phyloP scores from a whole-genome alignment of 2,329 filamentous ascomycete species.

The Colletotrichum spaethianum region DNA sequence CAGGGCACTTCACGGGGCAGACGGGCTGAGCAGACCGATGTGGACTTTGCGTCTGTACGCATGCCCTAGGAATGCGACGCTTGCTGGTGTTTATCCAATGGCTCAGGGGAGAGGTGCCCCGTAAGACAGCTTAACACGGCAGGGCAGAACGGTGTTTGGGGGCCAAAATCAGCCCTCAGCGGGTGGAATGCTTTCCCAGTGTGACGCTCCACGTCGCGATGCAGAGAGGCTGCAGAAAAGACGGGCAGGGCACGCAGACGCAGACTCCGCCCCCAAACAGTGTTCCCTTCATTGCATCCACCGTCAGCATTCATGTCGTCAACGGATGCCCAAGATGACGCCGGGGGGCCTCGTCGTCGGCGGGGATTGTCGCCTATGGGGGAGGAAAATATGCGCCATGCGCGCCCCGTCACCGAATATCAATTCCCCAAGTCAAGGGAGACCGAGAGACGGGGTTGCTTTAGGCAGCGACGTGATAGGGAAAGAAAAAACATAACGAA shows the following conservation, averaged over 20 bases:
- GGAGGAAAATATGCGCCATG: background rate
- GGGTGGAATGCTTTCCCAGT: background rate
- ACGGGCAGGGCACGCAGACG: slow-evolving; percentile 23
- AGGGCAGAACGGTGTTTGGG: slow-evolving; percentile 7
- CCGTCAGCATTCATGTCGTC: slow-evolving; percentile 12
- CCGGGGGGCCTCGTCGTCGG: background rate
- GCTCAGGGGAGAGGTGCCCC: background rate
- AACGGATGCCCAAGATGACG: slow-evolving; percentile 3
- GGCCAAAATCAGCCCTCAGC: slow-evolving; percentile 9
- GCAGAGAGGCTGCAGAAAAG: slow-evolving; percentile 1
- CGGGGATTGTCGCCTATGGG: background rate
- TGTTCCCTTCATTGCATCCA: background rate
- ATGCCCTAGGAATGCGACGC: background rate
- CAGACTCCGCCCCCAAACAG: slow-evolving; percentile 31
- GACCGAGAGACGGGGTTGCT: background rate
- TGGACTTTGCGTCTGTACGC: background rate
- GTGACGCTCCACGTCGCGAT: slow-evolving; percentile 31
- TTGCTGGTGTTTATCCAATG: background rate
- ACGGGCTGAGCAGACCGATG: background rate
- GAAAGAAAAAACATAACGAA: background rate
- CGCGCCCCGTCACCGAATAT: background rate
- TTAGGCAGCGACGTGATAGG: background rate
- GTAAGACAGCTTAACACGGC: background rate
- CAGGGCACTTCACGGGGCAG: background rate
- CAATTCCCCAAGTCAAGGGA: background rate